phyloP scores from a whole-genome alignment of 768 basidiomycete genomes.

The Russula compacta region DNA sequence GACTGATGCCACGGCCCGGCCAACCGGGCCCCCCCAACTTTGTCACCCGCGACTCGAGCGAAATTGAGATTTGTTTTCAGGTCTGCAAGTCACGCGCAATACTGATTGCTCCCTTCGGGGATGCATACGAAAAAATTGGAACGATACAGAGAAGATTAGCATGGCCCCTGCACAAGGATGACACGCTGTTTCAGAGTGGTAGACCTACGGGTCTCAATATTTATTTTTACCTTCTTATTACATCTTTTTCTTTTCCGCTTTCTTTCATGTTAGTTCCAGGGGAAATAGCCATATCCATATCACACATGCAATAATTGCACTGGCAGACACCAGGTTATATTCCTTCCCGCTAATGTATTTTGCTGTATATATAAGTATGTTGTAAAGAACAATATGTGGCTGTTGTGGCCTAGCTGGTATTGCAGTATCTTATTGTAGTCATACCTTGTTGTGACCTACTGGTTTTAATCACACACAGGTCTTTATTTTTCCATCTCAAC shows the following conservation, averaged over 20 bases:
- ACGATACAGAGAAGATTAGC: slow-evolving; percentile 99
- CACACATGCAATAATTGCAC: too few species aligned
- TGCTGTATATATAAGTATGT: too few species aligned
- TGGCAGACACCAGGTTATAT: too few species aligned
- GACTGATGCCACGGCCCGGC: background rate
- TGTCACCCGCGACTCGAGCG: background rate
- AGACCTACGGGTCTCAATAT: slow-evolving; percentile 40
- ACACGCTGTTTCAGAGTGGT: slow-evolving; percentile 97
- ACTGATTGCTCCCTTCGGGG: slow-evolving; percentile 70
- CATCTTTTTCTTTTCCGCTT: background rate
- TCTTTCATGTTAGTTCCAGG: too few species aligned
- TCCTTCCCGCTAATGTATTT: too few species aligned
- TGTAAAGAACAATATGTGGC: too few species aligned
- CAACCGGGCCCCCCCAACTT: background rate
- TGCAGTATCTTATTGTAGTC: too few species aligned
- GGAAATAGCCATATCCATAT: too few species aligned
- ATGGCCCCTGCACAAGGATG: slow-evolving; percentile 99
- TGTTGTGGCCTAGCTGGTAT: too few species aligned
- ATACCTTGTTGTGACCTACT: too few species aligned
- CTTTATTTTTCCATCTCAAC: too few species aligned
- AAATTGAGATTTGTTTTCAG: slow-evolving; percentile 1
- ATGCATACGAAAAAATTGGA: slow-evolving; percentile 98
- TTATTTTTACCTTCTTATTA: slow-evolving; percentile 23
- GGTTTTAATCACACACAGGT: too few species aligned
- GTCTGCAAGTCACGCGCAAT: background rate